Conservation (phyloP, 2,329 filamentous ascomycete species). For the Chalara sp. region DNA sequence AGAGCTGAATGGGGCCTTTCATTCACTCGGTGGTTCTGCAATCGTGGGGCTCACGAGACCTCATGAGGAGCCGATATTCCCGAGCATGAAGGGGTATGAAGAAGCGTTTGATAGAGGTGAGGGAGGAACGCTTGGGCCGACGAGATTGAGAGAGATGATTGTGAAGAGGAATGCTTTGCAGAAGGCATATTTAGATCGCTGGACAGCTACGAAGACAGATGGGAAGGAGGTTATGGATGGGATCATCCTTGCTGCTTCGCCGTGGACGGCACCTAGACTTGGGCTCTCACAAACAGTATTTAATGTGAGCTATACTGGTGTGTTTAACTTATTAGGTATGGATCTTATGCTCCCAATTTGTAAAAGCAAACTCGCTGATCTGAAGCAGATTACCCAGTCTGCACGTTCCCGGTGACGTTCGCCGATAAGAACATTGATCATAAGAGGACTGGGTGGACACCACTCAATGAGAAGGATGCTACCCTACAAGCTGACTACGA, state of each 20-base stretch:
- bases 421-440: constrained; percentile 33
- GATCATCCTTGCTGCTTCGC: constrained; percentile 26
- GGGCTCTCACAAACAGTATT: constrained; percentile 23
- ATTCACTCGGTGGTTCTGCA: constrained; percentile 26
- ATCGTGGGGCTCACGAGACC: constrained; percentile 22
- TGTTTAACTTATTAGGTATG: constrained; percentile 26
- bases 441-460: constrained; percentile 15
- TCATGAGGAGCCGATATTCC: constrained; percentile 22
- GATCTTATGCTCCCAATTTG: neutral
- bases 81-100: constrained; percentile 25
- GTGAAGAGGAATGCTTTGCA: constrained; percentile 26
- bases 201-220: constrained; percentile 25
- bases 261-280: constrained; percentile 30
- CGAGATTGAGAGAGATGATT: constrained; percentile 26
- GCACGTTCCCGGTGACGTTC: constrained; percentile 37
- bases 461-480: constrained; percentile 22
- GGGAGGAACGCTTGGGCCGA: constrained; percentile 20
- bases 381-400: constrained; percentile 22
- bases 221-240: constrained; percentile 28
- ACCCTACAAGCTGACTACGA: constrained; percentile 25
- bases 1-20: constrained; percentile 24
- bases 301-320: constrained; percentile 24
- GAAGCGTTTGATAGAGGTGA: constrained; percentile 20
- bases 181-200: constrained; percentile 30
- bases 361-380: constrained; percentile 8